A percentile compares a stretch with the other conserved stretches of the same genome.
These are phyloP conservation scores for Zangia roseola DNA, from an alignment of 768 basidiomycete genomes.

Conservation along the genomic window DNA sequence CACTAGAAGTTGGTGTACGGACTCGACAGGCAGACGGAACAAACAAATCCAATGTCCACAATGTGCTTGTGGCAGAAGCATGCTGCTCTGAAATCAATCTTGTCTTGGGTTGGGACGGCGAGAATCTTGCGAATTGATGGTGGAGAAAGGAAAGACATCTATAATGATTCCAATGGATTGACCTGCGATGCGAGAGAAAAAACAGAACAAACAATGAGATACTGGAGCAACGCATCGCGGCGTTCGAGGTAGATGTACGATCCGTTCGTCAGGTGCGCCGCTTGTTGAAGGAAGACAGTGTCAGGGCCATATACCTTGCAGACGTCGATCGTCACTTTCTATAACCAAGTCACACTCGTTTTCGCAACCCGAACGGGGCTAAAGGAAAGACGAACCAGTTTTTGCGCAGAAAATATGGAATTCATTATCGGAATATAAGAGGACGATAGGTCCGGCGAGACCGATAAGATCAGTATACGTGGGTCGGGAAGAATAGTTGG, in stretches of 20 bases:
- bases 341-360: slow-evolving; percentile 25
- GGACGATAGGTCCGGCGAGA: slow-evolving; percentile 84
- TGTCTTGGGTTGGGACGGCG: slow-evolving; percentile 89
- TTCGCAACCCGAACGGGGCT: neutral
- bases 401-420: slow-evolving; percentile 97
- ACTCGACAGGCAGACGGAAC: slow-evolving; percentile 98
- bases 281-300: slow-evolving; percentile 95
- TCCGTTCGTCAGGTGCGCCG: slow-evolving; percentile 92
- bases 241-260: slow-evolving; percentile 85
- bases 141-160: slow-evolving; percentile 85
- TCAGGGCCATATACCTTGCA: slow-evolving; percentile 89
- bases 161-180: slow-evolving; percentile 1
- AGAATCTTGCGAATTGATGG: slow-evolving; percentile 72
- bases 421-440: slow-evolving; percentile 99
- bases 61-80: slow-evolving; percentile 99
- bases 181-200: neutral
- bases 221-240: slow-evolving; percentile 86
- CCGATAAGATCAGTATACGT: slow-evolving; percentile 77
- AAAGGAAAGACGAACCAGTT: slow-evolving; percentile 63
- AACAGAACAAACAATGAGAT: slow-evolving; percentile 62
- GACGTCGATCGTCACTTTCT: slow-evolving; percentile 98
- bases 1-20: slow-evolving; percentile 29
- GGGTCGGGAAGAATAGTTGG: slow-evolving; percentile 43
- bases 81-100: slow-evolving; percentile 94
- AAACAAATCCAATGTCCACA: slow-evolving; percentile 95